phyloP scores from a whole-genome alignment of 805 yeast species.

The Nakazawaea wickerhamii region DNA sequence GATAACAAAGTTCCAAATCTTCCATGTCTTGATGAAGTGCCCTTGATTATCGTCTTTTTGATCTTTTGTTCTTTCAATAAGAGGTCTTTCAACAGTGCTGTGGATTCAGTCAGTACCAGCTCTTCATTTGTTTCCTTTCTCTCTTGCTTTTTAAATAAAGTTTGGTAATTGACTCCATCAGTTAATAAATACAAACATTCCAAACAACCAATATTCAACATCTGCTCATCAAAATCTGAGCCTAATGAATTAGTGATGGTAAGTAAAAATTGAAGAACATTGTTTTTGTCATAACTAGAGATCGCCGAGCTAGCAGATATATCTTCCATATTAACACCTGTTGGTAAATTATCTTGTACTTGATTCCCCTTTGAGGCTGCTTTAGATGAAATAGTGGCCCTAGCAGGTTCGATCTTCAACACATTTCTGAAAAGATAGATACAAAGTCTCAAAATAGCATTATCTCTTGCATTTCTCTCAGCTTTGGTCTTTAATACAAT shows the following conservation, averaged over 20 bases:
- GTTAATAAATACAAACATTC: constrained; percentile 66
- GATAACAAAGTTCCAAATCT: constrained; percentile 85
- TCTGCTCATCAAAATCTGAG: constrained; percentile 52
- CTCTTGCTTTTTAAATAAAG: constrained; percentile 17
- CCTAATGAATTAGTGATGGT: constrained; percentile 65
- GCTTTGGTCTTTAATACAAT: constrained; percentile 43
- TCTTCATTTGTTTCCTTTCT: neutral
- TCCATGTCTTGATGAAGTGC: constrained; percentile 72
- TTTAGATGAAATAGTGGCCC: constrained; percentile 40
- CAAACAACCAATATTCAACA: constrained; percentile 56
- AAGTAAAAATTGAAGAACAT: constrained; percentile 68
- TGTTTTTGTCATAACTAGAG: constrained; percentile 54
- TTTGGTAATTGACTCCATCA: constrained; percentile 46
- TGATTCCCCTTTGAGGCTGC: constrained; percentile 27
- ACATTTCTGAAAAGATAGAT: constrained; percentile 73
- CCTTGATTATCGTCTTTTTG: constrained; percentile 41
- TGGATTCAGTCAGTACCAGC: neutral
- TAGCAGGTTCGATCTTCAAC: constrained; percentile 71
- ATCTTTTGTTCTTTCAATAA: constrained; percentile 57
- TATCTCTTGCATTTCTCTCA: constrained; percentile 66
- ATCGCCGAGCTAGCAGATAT: constrained; percentile 58
- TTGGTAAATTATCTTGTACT: constrained; percentile 43
- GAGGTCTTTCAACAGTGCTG: constrained; percentile 40
- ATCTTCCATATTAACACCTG: constrained; percentile 57
- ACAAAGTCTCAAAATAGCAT: constrained; percentile 65